These are phyloP conservation scores for Magnolia changhungtana DNA, from an alignment of 164 flowering plant genomes.

Conservation along the genomic window DNA sequence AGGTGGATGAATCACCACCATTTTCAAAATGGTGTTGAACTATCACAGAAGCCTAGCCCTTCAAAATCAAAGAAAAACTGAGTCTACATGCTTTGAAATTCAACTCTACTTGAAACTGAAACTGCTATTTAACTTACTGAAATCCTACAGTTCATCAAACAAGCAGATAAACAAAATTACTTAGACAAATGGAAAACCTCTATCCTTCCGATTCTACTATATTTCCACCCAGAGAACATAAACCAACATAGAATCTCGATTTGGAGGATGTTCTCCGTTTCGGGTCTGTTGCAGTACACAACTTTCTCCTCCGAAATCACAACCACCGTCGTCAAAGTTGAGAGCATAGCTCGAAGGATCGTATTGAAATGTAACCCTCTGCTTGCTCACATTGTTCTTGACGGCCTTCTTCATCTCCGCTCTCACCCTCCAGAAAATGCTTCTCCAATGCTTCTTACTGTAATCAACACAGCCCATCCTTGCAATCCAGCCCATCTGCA, in stretches of 20 bases:
- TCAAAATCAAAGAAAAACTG: neutral
- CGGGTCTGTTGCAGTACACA: neutral
- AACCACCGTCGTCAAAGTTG: constrained; percentile 69
- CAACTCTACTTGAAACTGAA: neutral
- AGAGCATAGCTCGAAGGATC: constrained; percentile 85
- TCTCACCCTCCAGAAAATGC: constrained; percentile 52
- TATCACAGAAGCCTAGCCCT: too few relatives aligned
- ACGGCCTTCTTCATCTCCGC: constrained; percentile 53
- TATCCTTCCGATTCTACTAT: neutral
- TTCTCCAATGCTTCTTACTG: constrained; percentile 34
- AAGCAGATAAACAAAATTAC: neutral
- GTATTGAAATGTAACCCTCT: constrained; percentile 48
- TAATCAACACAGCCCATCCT: neutral
- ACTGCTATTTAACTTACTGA: neutral
- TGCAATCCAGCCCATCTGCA: neutral
- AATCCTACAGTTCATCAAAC: neutral
- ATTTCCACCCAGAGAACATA: neutral
- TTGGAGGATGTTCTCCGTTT: neutral
- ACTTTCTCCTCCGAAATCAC: constrained; percentile 9
- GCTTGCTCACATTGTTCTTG: constrained; percentile 30
- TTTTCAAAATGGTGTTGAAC: too few relatives aligned
- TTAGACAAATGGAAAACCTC: neutral
- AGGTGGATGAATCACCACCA: too few relatives aligned
- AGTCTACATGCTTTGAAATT: neutral
- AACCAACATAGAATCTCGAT: neutral